Evolutionary conservation across 805 yeast species (phyloP), one percentile per base, ranked within the genome.

Genomic region (Teunomyces aglyptinius): DNA sequence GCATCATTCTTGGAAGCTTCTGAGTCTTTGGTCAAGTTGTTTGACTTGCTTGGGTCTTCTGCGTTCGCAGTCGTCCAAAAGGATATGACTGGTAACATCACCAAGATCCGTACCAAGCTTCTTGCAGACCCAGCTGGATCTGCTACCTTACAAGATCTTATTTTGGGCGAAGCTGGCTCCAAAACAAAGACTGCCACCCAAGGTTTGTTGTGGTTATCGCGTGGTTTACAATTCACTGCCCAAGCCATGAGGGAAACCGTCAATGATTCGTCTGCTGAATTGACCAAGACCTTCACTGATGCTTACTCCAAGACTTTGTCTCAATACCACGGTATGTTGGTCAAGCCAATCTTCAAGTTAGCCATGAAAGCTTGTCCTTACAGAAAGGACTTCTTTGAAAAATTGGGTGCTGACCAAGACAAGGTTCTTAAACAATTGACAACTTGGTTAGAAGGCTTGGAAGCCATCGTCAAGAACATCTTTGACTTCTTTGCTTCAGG

Each of bases 331-430:
- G 83, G 85, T 45, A 80, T 89, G 78, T 73, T 89, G 59, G 76
- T 89, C 51, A 86, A 85, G 61, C 96, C 96, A 22, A 82, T 90
- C 44, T 89, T 89, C 80, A 88, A 88, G 70, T 76, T 90, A 64
- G 97, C 97, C 41, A 90, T 89, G 96, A 87, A 86, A 67, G 95
- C 96, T 1, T 88, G 96, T 67, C 97, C 97, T 10, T 90, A 88
- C 70, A 81, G 96, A 73, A 82, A 80, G 64, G 96, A 83, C 61
- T 87, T 89, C 63, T 89, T 88, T 60, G 83, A 67, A 49, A 89
- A 89, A 72, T 78, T 89, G 57, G 96, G 96, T 47, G 76, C 76
- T 18, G 89, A 85, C 64, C 85, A 82, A 63, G 83, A 70, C 28
- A 79, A 77, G 60, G 96, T 90, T 18, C 57, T 67, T 32, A 73